phyloP scores from a whole-genome alignment of 495 filamentous ascomycete genomes.

The Penicillium arizonense region DNA sequence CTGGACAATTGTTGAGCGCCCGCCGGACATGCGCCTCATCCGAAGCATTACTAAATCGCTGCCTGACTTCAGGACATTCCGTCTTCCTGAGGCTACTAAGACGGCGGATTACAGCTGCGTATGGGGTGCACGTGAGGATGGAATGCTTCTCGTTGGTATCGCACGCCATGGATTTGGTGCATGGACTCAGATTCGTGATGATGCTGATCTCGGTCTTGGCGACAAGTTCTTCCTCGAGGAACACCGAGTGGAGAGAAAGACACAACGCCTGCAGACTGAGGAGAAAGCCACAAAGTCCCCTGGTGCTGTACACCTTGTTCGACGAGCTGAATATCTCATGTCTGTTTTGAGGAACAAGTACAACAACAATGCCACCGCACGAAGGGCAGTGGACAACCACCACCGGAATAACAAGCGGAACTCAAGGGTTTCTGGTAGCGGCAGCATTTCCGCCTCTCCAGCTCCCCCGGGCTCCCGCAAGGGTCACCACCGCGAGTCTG shows the following conservation, averaged over 20 bases:
- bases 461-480: conserved; percentile 48
- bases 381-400: conserved; percentile 81
- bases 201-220: conserved; percentile 76
- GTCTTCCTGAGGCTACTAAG: conserved; percentile 88
- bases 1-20: conserved; percentile 86
- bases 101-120: conserved; percentile 79
- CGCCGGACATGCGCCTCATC: conserved; percentile 81
- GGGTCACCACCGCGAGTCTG: conserved; percentile 49
- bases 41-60: conserved; percentile 64
- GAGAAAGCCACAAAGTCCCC: conserved; percentile 81
- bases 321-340: conserved; percentile 89
- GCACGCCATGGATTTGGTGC: conserved; percentile 90
- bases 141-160: conserved; percentile 95
- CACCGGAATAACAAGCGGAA: conserved; percentile 81
- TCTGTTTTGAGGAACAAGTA: conserved; percentile 81
- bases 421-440: conserved; percentile 37
- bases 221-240: conserved; percentile 98
- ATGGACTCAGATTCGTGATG: conserved; percentile 90
- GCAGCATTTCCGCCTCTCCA: conserved; percentile 53
- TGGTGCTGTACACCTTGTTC: conserved; percentile 92
- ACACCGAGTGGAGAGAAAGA: conserved; percentile 95
- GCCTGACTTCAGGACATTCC: conserved; percentile 70
- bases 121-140: conserved; percentile 92
- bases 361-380: conserved; percentile 65
- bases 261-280: conserved; percentile 76